Base-by-base conservation (phyloP, 2,329 filamentous ascomycete species). In the Trichoderma brevicompactum region DNA sequence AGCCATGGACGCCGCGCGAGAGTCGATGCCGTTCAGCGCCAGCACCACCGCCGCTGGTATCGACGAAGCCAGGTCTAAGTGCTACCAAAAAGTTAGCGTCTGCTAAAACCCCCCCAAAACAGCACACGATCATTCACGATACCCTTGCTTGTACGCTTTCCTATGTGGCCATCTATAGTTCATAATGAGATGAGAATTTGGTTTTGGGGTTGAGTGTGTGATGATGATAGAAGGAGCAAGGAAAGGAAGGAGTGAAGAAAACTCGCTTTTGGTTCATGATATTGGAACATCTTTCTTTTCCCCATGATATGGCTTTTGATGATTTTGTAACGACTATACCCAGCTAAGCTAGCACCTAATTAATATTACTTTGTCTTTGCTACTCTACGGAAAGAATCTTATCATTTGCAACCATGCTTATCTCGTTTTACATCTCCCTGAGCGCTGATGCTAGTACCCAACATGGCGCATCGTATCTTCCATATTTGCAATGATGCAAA, bases 21-120 rank as follows among this genome's bases (percentile, higher is more conserved):
- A 41, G 67, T 69, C 13, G 74, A 74, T 54, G 75, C 75, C 23
- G 66, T 69, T 23, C 72, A 72, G 43, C 70, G 75, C 54, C 73
- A 73, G 38, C 77, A 76, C 48, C 70, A 75, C 59, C 77, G 77
- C 65, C 76, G 77, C 64, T 82, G 81, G 80, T 79, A 79, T 72
- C 74, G 74, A 67, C 78, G 79, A 65, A 79, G 77, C 67, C 76
- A 74, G 56, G 79, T 82, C 72, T 83, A 76, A 75, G 40, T 17
- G 52, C 41, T 40, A n/a, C 19, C 38, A 8, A 15, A 13, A 2
- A 41, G 7, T 44, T 41, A 17, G 38, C 49, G 8, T 41, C 28
- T 50, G 15, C 59, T 8, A 36, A 53, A 36, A 44, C 17, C 38
- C 15, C 23, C 23, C 23, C 19, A 43, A 1, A 50, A 23, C 28